Percentiles rank a stretch among this genome's conserved stretches.
phyloP scores from a whole-genome alignment of 1,284 basidiomycete species.

The Ceratobasidium sp. region DNA sequence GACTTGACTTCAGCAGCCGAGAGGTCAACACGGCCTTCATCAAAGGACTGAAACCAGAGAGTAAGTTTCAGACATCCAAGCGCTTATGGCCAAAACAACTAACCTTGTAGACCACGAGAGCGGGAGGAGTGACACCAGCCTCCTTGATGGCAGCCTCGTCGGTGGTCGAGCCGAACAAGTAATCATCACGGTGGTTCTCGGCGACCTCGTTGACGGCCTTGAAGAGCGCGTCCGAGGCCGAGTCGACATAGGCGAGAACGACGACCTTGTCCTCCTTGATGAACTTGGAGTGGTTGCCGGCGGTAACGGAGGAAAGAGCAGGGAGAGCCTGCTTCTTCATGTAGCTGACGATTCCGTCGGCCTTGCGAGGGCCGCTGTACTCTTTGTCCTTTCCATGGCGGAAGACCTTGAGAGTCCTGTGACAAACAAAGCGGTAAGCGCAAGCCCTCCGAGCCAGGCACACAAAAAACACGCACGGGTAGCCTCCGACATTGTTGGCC shows the following conservation, averaged over 20 bases:
- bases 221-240: slow-evolving; percentile 69
- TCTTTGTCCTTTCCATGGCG: slow-evolving; percentile 78
- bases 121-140: slow-evolving; percentile 78
- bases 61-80: slow-evolving; percentile 4
- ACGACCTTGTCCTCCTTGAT: slow-evolving; percentile 90
- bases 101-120: slow-evolving; percentile 87
- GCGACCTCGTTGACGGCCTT: slow-evolving; percentile 80
- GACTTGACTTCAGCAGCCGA: slow-evolving; percentile 67
- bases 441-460: slow-evolving; percentile 6
- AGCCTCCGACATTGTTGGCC: slow-evolving; percentile 83
- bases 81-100: background rate
- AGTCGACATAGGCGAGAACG: slow-evolving; percentile 81
- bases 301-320: slow-evolving; percentile 84
- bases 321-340: slow-evolving; percentile 99
- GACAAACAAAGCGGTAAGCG: slow-evolving; percentile 27
- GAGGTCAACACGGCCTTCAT: slow-evolving; percentile 80
- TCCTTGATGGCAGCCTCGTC: slow-evolving; percentile 72
- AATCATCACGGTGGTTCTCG: slow-evolving; percentile 88
- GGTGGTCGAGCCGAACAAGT: slow-evolving; percentile 86
- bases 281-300: slow-evolving; percentile 83
- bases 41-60: slow-evolving; percentile 62
- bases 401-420: slow-evolving; percentile 71
- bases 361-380: slow-evolving; percentile 89
- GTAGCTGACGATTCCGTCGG: slow-evolving; percentile 96
- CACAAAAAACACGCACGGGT: slow-evolving; percentile 69